phyloP scores from a whole-genome alignment of 768 basidiomycete species.

The Nidularia sp. region DNA sequence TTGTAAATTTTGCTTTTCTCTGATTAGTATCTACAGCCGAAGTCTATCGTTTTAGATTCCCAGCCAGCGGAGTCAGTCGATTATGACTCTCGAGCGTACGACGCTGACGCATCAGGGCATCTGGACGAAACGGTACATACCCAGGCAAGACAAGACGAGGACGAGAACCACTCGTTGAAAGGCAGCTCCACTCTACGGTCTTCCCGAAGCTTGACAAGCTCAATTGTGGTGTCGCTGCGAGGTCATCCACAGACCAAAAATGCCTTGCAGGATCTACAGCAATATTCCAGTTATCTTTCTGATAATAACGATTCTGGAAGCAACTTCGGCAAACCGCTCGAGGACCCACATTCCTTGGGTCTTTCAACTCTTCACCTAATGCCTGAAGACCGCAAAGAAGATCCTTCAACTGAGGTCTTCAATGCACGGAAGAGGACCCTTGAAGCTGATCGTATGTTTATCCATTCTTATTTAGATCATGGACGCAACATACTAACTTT shows the following conservation, averaged over 20 bases:
- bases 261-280: not conserved
- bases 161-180: not conserved
- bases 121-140: not conserved
- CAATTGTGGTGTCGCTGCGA: not conserved
- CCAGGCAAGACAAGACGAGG: not conserved
- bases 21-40: not conserved
- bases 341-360: not conserved
- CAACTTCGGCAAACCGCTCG: not conserved
- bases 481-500: too few species aligned
- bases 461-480: too few species aligned
- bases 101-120: not conserved
- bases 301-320: not conserved
- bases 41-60: constrained; percentile 3
- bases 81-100: not conserved
- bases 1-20: not conserved
- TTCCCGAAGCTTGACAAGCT: not conserved
- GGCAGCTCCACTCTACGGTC: not conserved
- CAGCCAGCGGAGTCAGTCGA: not conserved
- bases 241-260: not conserved
- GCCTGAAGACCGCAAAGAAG: not conserved
- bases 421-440: too few species aligned
- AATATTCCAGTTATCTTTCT: not conserved
- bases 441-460: too few species aligned
- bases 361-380: not conserved
- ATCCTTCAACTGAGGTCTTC: too few species aligned